Percentiles rank a stretch among this genome's conserved stretches.
These are phyloP conservation scores for Apiospora arundinis DNA, from an alignment of 2,329 filamentous ascomycete genomes.

Conservation along the genomic window DNA sequence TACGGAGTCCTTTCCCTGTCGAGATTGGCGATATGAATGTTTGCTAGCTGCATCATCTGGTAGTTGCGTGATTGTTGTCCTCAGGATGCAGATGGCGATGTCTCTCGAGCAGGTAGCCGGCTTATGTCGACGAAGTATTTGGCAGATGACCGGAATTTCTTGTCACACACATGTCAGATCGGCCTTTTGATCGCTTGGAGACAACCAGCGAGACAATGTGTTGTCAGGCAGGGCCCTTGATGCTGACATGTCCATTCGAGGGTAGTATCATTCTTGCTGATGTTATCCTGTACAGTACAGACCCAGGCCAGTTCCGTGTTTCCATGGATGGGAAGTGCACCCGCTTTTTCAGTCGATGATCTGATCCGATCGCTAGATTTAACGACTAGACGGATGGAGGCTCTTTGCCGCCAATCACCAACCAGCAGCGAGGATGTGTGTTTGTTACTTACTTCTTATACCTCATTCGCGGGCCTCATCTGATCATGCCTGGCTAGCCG, in stretches of 20 bases:
- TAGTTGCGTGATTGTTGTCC: constrained; percentile 1
- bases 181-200: constrained; percentile 9
- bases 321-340: not conserved
- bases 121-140: constrained; percentile 11
- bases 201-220: constrained; percentile 12
- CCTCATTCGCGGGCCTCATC: constrained; percentile 8
- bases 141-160: constrained; percentile 15
- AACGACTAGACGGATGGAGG: not conserved
- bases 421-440: not conserved
- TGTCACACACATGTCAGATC: constrained; percentile 15
- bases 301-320: not conserved
- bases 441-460: not conserved
- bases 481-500: not conserved
- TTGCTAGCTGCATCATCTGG: constrained; percentile 4
- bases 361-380: constrained; percentile 3
- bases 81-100: not conserved
- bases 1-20: constrained; percentile 13
- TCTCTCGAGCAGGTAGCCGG: constrained; percentile 8
- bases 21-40: constrained; percentile 10
- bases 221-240: not conserved
- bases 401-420: constrained; percentile 8
- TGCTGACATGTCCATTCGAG: constrained; percentile 14
- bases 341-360: constrained; percentile 9
- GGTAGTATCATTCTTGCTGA: constrained; percentile 14
- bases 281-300: constrained; percentile 1